Conservation (phyloP, 2,329 filamentous ascomycete species). For the Aureobasidium sp. region DNA sequence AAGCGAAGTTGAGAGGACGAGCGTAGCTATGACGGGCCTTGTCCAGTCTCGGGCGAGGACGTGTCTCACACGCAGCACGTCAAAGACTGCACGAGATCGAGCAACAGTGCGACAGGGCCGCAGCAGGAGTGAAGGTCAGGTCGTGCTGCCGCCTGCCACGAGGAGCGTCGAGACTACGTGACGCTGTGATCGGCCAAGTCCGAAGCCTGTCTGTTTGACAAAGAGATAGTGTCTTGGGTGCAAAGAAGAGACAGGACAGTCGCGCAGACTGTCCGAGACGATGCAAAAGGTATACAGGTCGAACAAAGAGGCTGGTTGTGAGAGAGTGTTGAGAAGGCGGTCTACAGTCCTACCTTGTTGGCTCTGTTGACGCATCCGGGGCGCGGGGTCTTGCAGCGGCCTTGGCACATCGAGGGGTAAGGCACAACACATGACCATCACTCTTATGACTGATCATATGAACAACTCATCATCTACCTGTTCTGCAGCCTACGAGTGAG, state of each 20-base stretch:
- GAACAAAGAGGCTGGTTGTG: slow-evolving; percentile 1
- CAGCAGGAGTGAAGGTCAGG: background rate
- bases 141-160: slow-evolving; percentile 2
- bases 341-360: background rate
- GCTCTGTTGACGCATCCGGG: slow-evolving; percentile 1
- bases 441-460: background rate
- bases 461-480: background rate
- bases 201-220: background rate
- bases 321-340: background rate
- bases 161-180: background rate
- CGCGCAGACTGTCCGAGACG: slow-evolving; percentile 10
- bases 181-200: slow-evolving; percentile 1
- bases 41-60: background rate
- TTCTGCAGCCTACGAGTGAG: background rate
- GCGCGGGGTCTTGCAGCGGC: background rate
- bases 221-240: background rate
- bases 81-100: background rate
- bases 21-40: background rate
- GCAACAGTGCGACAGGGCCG: background rate
- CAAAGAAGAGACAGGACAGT: background rate
- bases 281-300: background rate
- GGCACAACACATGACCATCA: background rate
- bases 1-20: background rate
- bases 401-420: background rate
- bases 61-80: background rate